Percentiles rank a stretch among this genome's conserved stretches.
phyloP scores from a whole-genome alignment of 2,329 filamentous ascomycete species.

The Trichoderma afroharzianum region DNA sequence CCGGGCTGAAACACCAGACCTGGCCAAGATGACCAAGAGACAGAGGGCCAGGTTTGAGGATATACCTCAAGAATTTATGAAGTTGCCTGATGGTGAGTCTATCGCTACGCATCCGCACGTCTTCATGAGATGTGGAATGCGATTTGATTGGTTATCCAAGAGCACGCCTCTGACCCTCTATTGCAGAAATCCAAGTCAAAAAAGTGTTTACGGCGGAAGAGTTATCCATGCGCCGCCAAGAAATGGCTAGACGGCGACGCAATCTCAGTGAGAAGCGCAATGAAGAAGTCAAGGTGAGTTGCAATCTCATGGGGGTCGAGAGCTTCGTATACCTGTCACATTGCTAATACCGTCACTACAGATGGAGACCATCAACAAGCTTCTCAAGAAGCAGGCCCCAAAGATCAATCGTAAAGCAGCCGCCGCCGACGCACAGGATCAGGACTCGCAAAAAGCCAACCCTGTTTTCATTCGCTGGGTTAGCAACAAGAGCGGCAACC shows the following conservation, averaged over 20 bases:
- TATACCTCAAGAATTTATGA: constrained; percentile 52
- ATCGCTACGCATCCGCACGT: background rate
- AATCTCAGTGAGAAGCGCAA: constrained; percentile 64
- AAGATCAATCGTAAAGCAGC: constrained; percentile 61
- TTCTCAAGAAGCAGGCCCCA: constrained; percentile 79
- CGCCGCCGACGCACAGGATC: constrained; percentile 49
- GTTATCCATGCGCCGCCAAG: constrained; percentile 57
- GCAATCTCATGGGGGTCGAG: background rate
- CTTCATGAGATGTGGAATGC: background rate
- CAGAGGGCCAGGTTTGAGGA: constrained; percentile 59
- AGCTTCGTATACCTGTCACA: background rate
- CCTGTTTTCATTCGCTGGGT: constrained; percentile 68
- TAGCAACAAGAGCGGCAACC: constrained; percentile 61
- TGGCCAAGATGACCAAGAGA: constrained; percentile 59
- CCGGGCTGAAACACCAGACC: constrained; percentile 49
- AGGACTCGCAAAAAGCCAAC: constrained; percentile 47
- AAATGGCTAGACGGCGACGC: constrained; percentile 58
- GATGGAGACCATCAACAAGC: constrained; percentile 90
- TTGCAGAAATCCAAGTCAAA: constrained; percentile 60
- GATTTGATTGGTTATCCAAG: background rate
- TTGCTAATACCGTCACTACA: constrained; percentile 32
- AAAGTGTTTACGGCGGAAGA: constrained; percentile 60
- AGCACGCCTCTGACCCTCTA: background rate
- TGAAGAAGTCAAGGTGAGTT: constrained; percentile 58
- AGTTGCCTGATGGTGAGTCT: constrained; percentile 55